Base-by-base conservation (phyloP, 2,329 filamentous ascomycete species). In the Fusarium brachygibbosum region DNA sequence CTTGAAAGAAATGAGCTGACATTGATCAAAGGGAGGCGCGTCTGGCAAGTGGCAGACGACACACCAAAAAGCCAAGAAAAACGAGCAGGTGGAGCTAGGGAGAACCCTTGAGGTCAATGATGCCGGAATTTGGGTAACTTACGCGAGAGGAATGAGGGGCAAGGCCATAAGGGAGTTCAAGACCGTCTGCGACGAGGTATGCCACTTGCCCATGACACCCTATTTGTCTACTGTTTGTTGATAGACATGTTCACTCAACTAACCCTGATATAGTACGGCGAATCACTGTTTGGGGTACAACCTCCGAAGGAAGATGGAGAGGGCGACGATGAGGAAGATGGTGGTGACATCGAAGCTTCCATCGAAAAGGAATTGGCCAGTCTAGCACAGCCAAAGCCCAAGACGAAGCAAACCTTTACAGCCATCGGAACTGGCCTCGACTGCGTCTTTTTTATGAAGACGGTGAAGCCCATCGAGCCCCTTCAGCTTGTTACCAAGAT, bases 41-140 rank as follows among this genome's bases (percentile, higher is more conserved):
- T 80, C 80, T 60, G 87, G 87, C 13, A 87, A 84, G 75, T 91
- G 88, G 88, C 84, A 86, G 74, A 90, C 88, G 28, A 81, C 88
- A 16, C 85, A 88, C 63, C 87, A 90, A 45, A 82, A 84, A 72
- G 79, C 81, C 34, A 89, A 85, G 74, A 70, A 81, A 42, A 80
- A 81, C 21, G 77, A 80, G 51, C 77, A 79, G 63, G 79, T 79
- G 16, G 81, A 80, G 38, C 70, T 79, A 69, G 83, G 83, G 40
- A 82, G 79, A 38, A 76, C 78, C 14, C 79, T 94, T 48, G 87
- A 92, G 71, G 82, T 90, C 7, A 91, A 91, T 7, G 91, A 94
- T 74, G 82, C 85, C 53, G 92, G 92, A 7, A 89, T 95, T 61
- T 95, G 91, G 91, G 90, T 90, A 29, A 94, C 92, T 0, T 94